Evolutionary conservation across 2,329 filamentous ascomycete species (phyloP), one percentile per base, ranked within the genome.

Genomic region (Colletotrichum viniferum): DNA sequence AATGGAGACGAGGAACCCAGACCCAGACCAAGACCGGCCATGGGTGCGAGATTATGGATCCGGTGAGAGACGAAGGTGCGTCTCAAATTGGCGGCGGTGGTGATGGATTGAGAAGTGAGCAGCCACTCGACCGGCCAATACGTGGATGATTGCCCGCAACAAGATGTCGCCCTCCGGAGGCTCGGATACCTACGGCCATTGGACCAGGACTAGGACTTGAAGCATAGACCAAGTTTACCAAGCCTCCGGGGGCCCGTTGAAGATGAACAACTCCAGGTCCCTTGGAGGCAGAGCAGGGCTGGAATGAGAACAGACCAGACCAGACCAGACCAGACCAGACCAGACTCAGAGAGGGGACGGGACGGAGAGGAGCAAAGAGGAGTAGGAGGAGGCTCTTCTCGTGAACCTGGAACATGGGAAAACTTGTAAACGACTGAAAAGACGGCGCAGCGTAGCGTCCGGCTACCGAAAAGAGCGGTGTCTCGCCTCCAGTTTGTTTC

Each of bases 31-130:
- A 48, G 69, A 72, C 70, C 62, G 70, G 62, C 13, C 73, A 67
- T 66, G 69, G 73, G 56, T 72, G 56, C 73, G 56, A 75, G 69
- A 75, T 75, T 75, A 75, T 75, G 73, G 73, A 75, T 75, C 73
- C 73, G 73, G 73, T 73, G 73, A 75, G 73, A 75, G 63, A 75
- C 69, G 73, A 75, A 73, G 69, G 69, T 75, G 73, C 69, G 73
- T 75, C 69, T 75, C 62, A 69, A 58, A 75, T 69, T 66, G 66
- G 66, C 73, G 69, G 73, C 63, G 68, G 69, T 43, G 62, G 32
- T 75, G 69, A 72, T 75, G 60, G 69, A 75, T 72, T 72, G 63
- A 68, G 69, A 75, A 75, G 73, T 72, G 73, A 75, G 62, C 73
- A 74, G 69, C 68, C 72, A 74, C 68, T 30, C 21, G 71, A 21